These are phyloP conservation scores for Sungouiozyma ichnusensis DNA, from an alignment of 805 yeast genomes.

Conservation along the genomic window DNA sequence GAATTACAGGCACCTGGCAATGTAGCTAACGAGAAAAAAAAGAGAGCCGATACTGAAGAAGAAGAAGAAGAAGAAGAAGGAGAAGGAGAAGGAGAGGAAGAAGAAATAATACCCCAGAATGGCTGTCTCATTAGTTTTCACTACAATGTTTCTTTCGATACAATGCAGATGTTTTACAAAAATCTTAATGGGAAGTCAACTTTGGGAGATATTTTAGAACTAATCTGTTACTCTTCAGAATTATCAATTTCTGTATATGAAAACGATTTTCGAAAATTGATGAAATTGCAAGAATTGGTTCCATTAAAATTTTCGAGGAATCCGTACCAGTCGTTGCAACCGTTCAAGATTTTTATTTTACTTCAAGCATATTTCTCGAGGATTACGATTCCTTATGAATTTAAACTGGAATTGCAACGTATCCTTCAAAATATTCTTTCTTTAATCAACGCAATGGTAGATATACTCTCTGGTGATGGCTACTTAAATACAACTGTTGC, in stretches of 20 bases:
- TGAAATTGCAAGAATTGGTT: constrained; percentile 42
- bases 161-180: constrained; percentile 51
- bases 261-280: constrained; percentile 43
- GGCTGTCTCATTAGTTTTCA: constrained; percentile 70
- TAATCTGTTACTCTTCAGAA: constrained; percentile 58
- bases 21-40: constrained; percentile 12
- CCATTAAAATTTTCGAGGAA: constrained; percentile 46
- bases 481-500: constrained; percentile 64
- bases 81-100: constrained; percentile 29
- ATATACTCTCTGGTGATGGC: constrained; percentile 72
- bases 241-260: constrained; percentile 57
- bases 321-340: constrained; percentile 36
- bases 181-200: constrained; percentile 46
- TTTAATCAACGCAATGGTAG: constrained; percentile 59
- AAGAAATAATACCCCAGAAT: constrained; percentile 45
- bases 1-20: constrained; percentile 35
- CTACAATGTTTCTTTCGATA: constrained; percentile 51
- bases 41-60: no score
- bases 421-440: constrained; percentile 42
- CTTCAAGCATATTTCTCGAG: constrained; percentile 78
- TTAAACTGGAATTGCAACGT: constrained; percentile 43
- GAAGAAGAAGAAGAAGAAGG: constrained; percentile 23
- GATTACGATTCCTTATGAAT: constrained; percentile 47
- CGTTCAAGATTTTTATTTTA: constrained; percentile 61
- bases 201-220: constrained; percentile 51